Percentiles rank a stretch among this genome's conserved stretches.
Evolutionary conservation across 192 early-diverging fungal genomes (phyloP).

Genomic region (Coemansia sp.): DNA sequence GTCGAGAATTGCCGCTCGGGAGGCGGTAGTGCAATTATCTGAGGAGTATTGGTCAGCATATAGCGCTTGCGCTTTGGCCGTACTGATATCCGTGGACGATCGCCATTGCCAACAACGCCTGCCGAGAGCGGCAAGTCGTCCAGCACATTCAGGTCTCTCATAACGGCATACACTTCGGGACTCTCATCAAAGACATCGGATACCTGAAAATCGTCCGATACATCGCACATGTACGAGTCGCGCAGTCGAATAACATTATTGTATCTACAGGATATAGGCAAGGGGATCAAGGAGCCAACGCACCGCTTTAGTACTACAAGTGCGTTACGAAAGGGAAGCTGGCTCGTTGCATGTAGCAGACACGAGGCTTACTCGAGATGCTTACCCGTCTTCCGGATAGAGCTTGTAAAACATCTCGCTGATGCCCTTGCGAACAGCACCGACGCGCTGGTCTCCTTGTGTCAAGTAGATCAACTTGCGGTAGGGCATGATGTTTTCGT

Average conservation of each 20-base stretch:
- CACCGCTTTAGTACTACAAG: too few relatives aligned
- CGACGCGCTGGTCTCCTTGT: slow-evolving; percentile 13
- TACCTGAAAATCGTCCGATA: slow-evolving; percentile 37
- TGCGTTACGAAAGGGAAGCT: too few relatives aligned
- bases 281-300: too few relatives aligned
- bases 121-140: not conserved
- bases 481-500: slow-evolving; percentile 23
- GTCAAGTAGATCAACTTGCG: slow-evolving; percentile 43
- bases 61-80: slow-evolving; percentile 40
- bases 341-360: too few relatives aligned
- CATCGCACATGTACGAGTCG: slow-evolving; percentile 45
- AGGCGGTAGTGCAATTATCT: too few relatives aligned
- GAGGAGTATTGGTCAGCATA: slow-evolving; percentile 17
- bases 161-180: slow-evolving; percentile 35
- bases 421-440: slow-evolving; percentile 25
- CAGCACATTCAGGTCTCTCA: slow-evolving; percentile 13
- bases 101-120: not conserved
- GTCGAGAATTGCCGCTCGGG: too few relatives aligned
- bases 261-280: too few relatives aligned
- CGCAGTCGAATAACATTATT: slow-evolving; percentile 27
- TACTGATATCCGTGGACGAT: not conserved
- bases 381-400: slow-evolving; percentile 44
- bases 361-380: too few relatives aligned
- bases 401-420: slow-evolving; percentile 24
- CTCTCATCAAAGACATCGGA: slow-evolving; percentile 49